Conservation (phyloP, 2,329 filamentous ascomycete genomes). For the Xylariaceae sp. region DNA sequence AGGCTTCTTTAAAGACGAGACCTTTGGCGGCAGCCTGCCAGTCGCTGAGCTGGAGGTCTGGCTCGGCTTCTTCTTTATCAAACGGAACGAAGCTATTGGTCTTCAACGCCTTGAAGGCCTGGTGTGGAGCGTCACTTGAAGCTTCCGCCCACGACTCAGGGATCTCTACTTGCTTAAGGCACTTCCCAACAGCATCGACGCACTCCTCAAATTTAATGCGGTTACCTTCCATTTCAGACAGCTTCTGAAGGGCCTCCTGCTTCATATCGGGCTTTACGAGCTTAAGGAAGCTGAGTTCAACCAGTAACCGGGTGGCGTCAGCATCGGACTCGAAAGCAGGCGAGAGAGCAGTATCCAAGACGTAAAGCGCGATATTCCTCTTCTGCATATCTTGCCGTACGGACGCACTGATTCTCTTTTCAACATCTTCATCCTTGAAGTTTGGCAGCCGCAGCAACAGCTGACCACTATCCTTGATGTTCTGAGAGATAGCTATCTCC, state of each 20-base stretch:
- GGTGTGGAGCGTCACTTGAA: conserved; percentile 60
- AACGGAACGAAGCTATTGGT: conserved; percentile 84
- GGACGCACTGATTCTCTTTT: conserved; percentile 78
- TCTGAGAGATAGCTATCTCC: conserved; percentile 75
- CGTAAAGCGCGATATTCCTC: conserved; percentile 73
- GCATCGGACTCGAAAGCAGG: conserved; percentile 71
- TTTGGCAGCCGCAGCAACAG: conserved; percentile 78
- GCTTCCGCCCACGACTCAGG: conserved; percentile 81
- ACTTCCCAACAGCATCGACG: conserved; percentile 70
- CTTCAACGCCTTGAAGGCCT: conserved; percentile 69
- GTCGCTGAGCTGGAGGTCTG: conserved; percentile 67
- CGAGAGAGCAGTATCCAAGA: conserved; percentile 74
- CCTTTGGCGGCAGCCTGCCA: conserved; percentile 89
- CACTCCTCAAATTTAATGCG: conserved; percentile 57
- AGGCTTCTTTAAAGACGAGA: conserved; percentile 93
- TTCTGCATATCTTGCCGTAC: conserved; percentile 75
- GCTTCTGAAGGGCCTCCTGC: conserved; percentile 67
- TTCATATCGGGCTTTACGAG: conserved; percentile 72
- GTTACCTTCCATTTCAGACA: conserved; percentile 64
- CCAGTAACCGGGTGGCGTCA: conserved; percentile 66
- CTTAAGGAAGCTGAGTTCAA: conserved; percentile 84
- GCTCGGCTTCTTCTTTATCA: conserved; percentile 76
- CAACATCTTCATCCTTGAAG: conserved; percentile 85
- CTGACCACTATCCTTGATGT: conserved; percentile 72
- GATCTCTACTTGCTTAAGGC: conserved; percentile 75